Base-by-base conservation (phyloP, 805 yeast species). In the Scheffersomyces stipitis region DNA sequence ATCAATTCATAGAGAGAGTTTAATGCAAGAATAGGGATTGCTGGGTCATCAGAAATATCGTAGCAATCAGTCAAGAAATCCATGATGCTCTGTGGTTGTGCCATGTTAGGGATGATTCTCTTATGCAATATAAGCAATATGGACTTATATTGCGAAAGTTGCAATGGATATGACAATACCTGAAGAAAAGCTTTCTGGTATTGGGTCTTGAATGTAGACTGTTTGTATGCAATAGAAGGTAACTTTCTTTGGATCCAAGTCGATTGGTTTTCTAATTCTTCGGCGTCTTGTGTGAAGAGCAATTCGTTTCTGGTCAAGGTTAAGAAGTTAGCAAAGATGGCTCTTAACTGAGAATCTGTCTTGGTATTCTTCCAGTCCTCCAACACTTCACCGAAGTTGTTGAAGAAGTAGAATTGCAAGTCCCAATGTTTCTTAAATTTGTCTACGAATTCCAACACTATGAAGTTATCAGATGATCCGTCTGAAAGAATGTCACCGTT, bases 11-110 rank as follows among this genome's bases (percentile, higher is more conserved):
- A 91, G 35, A 91, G 68, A 8, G 96, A 95, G 59, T 89, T 91
- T 49, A 91, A 71, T 2, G 98, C 83, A 36, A 93, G 64, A 30
- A 91, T 77, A 13, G 90, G 83, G 10, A 83, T 68, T 5, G 83
- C 71, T 12, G 54, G 55, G 44, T 68, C 74, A 18, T 62, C 65
- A 24, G 50, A 54, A 30, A 56, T 52, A 46, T 85, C 73, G 55
- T 88, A 90, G 3, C 95, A 82, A 42, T 86, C 95, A 1, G 96
- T 88, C 41, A 91, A 69, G 57, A 91, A 93, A 65, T 91, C 99
- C 96, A 93, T 90, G 31, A 93, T 65, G 42, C 76, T 72, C 29
- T 86, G 84, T 5, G 98, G 96, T 46, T 80, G 81, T 30, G 76
- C 73, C 73, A 88, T 76, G 53, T 74, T 76, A 26, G 97, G 96